Conservation (phyloP, 768 basidiomycete genomes). For the Boletus pseudo-olivaceus region DNA sequence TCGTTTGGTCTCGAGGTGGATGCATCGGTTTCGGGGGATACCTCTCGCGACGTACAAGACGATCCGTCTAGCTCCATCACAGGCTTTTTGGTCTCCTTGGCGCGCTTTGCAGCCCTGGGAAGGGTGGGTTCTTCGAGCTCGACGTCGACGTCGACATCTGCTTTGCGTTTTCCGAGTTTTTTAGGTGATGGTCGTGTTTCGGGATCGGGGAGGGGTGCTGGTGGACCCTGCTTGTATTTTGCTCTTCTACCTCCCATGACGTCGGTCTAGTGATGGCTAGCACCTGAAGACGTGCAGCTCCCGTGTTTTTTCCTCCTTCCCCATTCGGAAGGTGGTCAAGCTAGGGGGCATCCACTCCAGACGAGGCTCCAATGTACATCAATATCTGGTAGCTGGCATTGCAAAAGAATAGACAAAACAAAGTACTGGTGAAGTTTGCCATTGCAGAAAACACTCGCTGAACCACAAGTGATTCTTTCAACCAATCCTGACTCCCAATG, state of each 20-base stretch:
- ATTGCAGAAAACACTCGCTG: background rate
- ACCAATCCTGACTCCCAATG: slow-evolving; percentile 77
- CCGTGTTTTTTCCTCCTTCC: slow-evolving; percentile 21
- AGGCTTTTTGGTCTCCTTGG: slow-evolving; percentile 29
- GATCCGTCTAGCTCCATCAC: slow-evolving; percentile 19
- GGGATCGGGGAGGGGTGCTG: slow-evolving; percentile 49
- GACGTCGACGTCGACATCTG: slow-evolving; percentile 36
- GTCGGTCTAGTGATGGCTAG: slow-evolving; percentile 2
- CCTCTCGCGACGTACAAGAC: slow-evolving; percentile 38
- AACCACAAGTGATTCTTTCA: slow-evolving; percentile 31
- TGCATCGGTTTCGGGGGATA: slow-evolving; percentile 40
- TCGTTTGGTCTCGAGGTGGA: slow-evolving; percentile 14
- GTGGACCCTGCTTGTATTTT: slow-evolving; percentile 79
- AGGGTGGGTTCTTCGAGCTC: slow-evolving; percentile 27
- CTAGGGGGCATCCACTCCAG: too few relatives aligned
- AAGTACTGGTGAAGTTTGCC: background rate
- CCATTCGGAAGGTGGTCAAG: slow-evolving; percentile 15
- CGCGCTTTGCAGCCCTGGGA: slow-evolving; percentile 35
- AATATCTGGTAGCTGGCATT: background rate
- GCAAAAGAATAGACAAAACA: background rate
- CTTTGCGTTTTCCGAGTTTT: slow-evolving; percentile 74
- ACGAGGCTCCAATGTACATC: background rate
- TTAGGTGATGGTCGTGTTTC: slow-evolving; percentile 41
- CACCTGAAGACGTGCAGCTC: background rate
- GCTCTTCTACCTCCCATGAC: slow-evolving; percentile 83